Evolutionary conservation across 1,284 basidiomycete genomes (phyloP), one percentile per base, ranked within the genome.

Genomic region (Boletus calvinii): DNA sequence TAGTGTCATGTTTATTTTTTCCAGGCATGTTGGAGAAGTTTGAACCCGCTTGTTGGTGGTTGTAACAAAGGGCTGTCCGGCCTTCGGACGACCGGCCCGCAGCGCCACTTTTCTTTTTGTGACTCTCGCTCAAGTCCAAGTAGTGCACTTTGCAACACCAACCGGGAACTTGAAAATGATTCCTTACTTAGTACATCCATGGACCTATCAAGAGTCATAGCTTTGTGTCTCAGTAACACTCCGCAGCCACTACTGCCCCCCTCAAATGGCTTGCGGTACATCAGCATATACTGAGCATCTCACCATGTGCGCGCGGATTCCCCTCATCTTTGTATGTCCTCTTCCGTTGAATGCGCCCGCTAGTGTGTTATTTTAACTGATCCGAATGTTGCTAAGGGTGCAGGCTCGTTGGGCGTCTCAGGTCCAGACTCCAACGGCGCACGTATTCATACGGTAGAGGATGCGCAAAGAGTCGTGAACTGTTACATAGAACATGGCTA

Each of bases 381-480:
- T 43, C 17, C 24, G 8, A 32, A 24, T 6, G 24, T 24, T 37
- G 17, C 10, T 11, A 55, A 62, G 61, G 62, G 58, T 3, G 29
- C 62, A 4, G 62, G 55, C 15, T 26, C 38, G 7, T 52, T 66
- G 7, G 63, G 63, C 2, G 2, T 41, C 17, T 48, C 44, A 31
- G 62, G 61, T 22, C 55, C 53, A 17, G 6, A 46, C 8, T 62
- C 58, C 17, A 61, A 55, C 38, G 68, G 59, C 18, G 57, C 63
- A 12, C 67, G 65, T 13, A 63, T 58, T 30, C 56, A 61, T 34
- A 60, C 59, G n/a, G 46, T 59, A 11, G 50, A 56, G 24, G 62
- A 63, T 20, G 61, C 59, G 11, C 59, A 62, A 48, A 45, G 54
- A 18, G 38, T 67, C 31, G 46, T 69, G n/a, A 58, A 59, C 46